A percentile compares a stretch with the other conserved stretches of the same genome.
Conservation (phyloP, 2,329 filamentous ascomycete species). For the Cryphonectria japonica region DNA sequence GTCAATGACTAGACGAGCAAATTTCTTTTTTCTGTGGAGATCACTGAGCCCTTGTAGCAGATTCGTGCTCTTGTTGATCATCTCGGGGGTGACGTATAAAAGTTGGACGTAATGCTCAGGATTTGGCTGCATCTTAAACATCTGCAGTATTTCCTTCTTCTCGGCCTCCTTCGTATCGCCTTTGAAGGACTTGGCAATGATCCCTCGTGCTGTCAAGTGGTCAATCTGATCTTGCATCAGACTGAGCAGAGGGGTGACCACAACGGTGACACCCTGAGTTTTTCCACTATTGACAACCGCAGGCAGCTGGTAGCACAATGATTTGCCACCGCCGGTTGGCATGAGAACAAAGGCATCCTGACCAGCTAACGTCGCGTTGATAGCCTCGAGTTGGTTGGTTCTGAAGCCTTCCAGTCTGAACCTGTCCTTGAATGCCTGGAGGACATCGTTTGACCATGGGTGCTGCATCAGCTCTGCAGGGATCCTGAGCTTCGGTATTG, state of each 20-base stretch:
- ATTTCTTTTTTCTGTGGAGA: slow-evolving; percentile 70
- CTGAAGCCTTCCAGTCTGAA: slow-evolving; percentile 89
- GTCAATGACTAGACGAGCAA: slow-evolving; percentile 93
- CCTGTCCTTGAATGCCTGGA: slow-evolving; percentile 74
- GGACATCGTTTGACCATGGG: slow-evolving; percentile 86
- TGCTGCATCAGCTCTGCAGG: slow-evolving; percentile 63
- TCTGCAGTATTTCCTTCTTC: slow-evolving; percentile 67
- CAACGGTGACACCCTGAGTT: slow-evolving; percentile 85
- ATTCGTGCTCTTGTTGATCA: slow-evolving; percentile 79
- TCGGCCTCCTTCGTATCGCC: slow-evolving; percentile 69
- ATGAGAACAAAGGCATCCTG: slow-evolving; percentile 95
- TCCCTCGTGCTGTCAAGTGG: slow-evolving; percentile 73
- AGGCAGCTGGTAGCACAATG: slow-evolving; percentile 93
- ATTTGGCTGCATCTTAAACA: slow-evolving; percentile 58
- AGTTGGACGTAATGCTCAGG: slow-evolving; percentile 82
- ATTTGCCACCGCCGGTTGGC: slow-evolving; percentile 97
- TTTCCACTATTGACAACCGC: slow-evolving; percentile 80
- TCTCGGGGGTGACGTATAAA: slow-evolving; percentile 95
- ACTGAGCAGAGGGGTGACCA: slow-evolving; percentile 92
- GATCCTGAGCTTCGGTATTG: slow-evolving; percentile 42
- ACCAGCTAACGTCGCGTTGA: slow-evolving; percentile 87
- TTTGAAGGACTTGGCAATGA: slow-evolving; percentile 83
- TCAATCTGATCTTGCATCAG: slow-evolving; percentile 97
- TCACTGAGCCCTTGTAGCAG: slow-evolving; percentile 69
- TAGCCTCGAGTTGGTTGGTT: slow-evolving; percentile 89